Percentiles rank a stretch among this genome's conserved stretches.
Evolutionary conservation across 2,329 filamentous ascomycete species (phyloP).

Genomic region (Aspergillus clavatus): DNA sequence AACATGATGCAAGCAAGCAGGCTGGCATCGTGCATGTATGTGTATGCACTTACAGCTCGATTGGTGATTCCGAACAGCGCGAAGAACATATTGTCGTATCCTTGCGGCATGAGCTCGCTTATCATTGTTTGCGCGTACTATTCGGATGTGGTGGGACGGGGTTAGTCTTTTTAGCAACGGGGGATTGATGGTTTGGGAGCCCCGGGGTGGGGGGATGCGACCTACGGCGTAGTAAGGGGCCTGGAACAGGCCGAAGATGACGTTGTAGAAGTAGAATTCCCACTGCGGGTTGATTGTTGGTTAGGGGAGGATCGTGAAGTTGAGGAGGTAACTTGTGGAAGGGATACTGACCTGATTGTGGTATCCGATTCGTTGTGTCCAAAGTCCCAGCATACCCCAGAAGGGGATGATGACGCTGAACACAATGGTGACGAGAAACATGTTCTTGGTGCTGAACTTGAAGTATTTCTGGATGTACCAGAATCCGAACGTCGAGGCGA

Average conservation of each 20-base stretch:
- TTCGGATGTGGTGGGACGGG: background rate
- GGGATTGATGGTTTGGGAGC: background rate
- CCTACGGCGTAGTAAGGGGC: conserved; percentile 40
- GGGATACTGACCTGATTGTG: conserved; percentile 29
- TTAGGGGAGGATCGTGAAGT: conserved; percentile 5
- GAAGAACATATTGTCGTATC: conserved; percentile 45
- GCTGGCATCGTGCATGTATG: background rate
- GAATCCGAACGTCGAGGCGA: conserved; percentile 38
- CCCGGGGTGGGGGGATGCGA: too few relatives aligned
- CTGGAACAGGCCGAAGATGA: conserved; percentile 41
- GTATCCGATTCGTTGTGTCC: conserved; percentile 38
- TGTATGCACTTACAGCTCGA: conserved; percentile 32
- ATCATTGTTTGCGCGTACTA: conserved; percentile 44
- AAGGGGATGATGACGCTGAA: conserved; percentile 41
- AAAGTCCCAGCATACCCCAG: conserved; percentile 42
- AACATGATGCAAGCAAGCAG: background rate
- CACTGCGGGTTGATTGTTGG: too few relatives aligned
- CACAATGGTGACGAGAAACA: conserved; percentile 41
- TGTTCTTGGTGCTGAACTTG: conserved; percentile 37
- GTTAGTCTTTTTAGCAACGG: background rate
- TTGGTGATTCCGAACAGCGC: conserved; percentile 43
- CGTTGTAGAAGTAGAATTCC: conserved; percentile 44
- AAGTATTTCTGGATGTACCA: conserved; percentile 43
- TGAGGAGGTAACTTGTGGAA: background rate
- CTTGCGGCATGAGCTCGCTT: conserved; percentile 40